Conservation (phyloP, 2,329 filamentous ascomycete species). For the Cladobotryum mycophilum region DNA sequence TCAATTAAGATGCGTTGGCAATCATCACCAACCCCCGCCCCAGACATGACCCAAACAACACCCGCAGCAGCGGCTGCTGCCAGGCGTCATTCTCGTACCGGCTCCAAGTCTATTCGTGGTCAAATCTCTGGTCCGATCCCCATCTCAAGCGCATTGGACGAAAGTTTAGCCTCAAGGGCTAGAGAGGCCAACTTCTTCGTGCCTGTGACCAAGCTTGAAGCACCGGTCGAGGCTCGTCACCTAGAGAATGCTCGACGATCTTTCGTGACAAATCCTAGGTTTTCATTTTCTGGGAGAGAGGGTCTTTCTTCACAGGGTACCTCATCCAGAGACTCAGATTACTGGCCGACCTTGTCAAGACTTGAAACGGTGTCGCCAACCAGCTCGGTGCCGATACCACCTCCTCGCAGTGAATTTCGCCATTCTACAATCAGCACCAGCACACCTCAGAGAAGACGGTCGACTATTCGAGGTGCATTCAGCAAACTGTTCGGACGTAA, state of each 20-base stretch:
- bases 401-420: background rate
- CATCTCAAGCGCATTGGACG: conserved; percentile 41
- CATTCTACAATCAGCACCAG: conserved; percentile 7
- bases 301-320: too few relatives aligned
- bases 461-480: background rate
- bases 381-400: background rate
- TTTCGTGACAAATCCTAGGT: background rate
- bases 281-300: too few relatives aligned
- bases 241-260: background rate
- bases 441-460: conserved; percentile 2
- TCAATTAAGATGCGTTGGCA: background rate
- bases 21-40: conserved; percentile 2
- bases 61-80: conserved; percentile 1
- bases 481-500: conserved; percentile 45
- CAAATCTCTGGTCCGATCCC: conserved; percentile 58
- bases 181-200: background rate
- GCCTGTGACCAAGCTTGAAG: background rate
- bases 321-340: background rate
- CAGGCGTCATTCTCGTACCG: conserved; percentile 4
- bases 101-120: conserved; percentile 45
- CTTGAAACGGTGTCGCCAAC: background rate
- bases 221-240: conserved; percentile 1
- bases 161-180: conserved; percentile 45
- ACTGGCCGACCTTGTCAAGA: background rate
- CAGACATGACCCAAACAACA: conserved; percentile 6